These are phyloP conservation scores for Cicer judaicum DNA, from an alignment of 306 rosid species.

Conservation along the genomic window DNA sequence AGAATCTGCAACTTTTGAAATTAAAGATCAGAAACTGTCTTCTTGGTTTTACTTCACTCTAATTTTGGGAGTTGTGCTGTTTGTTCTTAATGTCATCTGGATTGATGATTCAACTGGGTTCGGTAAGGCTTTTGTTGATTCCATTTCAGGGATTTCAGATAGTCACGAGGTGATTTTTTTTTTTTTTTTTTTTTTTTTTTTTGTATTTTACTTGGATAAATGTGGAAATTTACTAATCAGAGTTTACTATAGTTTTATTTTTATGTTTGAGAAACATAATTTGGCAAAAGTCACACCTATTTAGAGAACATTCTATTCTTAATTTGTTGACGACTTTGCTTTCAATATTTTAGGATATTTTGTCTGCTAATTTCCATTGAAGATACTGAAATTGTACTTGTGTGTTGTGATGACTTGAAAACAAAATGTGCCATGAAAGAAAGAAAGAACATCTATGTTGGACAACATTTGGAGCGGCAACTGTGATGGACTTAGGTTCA, in stretches of 20 bases:
- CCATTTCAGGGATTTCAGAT: conserved; percentile 69
- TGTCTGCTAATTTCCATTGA: not conserved
- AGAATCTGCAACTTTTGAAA: conserved; percentile 72
- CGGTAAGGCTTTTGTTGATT: conserved; percentile 67
- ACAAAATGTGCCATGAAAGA: not conserved
- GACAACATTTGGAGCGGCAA: not conserved
- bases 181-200: not conserved
- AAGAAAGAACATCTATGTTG: no score
- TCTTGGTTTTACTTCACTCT: conserved; percentile 73
- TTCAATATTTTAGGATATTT: conserved; percentile 4
- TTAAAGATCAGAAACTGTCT: conserved; percentile 67
- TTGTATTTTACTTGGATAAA: no score
- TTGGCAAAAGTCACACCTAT: not conserved
- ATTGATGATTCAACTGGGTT: conserved; percentile 73
- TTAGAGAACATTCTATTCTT: not conserved
- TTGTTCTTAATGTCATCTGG: conserved; percentile 67
- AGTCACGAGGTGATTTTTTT: conserved; percentile 63
- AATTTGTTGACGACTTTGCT: not conserved
- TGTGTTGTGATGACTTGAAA: not conserved
- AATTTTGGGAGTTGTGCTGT: conserved; percentile 67
- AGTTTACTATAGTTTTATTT: not conserved
- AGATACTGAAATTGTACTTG: not conserved
- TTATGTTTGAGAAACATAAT: not conserved
- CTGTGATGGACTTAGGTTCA: conserved; percentile 10
- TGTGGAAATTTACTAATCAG: no score